A percentile compares a stretch with the other conserved stretches of the same genome.
Evolutionary conservation across 345 rosid species (phyloP).

Genomic region (Brassica cretica): DNA sequence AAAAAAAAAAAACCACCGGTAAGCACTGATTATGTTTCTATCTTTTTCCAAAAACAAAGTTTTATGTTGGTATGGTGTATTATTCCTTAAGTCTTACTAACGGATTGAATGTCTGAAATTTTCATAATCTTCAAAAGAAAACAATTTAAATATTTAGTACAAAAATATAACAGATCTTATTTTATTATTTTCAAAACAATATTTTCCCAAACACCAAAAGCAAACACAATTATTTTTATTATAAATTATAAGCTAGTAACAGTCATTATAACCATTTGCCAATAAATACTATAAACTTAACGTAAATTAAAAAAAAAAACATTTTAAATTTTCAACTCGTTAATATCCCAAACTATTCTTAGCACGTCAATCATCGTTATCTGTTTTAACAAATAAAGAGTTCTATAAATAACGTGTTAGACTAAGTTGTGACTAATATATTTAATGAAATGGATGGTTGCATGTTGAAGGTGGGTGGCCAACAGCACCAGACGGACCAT

Average conservation of each 20-base stretch:
- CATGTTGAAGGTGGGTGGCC: slow-evolving; percentile 55
- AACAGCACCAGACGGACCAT: slow-evolving; percentile 57
- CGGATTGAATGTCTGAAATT: background rate
- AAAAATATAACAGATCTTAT: background rate
- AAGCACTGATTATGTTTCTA: background rate
- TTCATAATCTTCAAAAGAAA: background rate
- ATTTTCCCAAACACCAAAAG: background rate
- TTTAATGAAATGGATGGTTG: background rate
- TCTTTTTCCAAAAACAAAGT: background rate
- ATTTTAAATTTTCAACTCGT: background rate
- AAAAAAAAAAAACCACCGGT: slow-evolving; percentile 77
- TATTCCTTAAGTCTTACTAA: background rate
- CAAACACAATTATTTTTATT: background rate
- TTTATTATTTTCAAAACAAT: background rate
- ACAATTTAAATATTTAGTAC: background rate
- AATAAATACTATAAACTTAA: background rate
- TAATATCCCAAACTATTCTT: background rate
- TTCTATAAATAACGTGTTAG: background rate
- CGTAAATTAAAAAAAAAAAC: background rate
- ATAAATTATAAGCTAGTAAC: no score
- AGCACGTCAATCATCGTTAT: background rate
- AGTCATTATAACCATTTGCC: no score
- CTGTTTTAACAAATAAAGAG: background rate
- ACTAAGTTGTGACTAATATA: background rate
- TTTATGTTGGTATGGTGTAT: background rate